phyloP scores from a whole-genome alignment of 805 yeast species.

The Wickerhamiella sergipiensis region DNA sequence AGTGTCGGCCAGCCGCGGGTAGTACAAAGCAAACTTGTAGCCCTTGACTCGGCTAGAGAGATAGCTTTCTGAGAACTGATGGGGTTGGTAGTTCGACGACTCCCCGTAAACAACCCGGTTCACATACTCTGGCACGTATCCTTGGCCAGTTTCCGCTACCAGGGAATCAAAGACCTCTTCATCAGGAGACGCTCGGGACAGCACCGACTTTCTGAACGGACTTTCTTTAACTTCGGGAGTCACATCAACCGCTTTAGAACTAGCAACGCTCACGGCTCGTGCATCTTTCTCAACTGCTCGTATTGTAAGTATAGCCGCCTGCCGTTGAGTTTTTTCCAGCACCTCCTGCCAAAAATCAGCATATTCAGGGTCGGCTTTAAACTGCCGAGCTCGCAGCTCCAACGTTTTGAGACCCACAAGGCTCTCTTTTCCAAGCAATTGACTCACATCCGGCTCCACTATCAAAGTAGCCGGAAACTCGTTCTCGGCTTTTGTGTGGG shows the following conservation, averaged over 20 bases:
- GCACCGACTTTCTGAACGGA: neutral
- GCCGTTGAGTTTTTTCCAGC: neutral
- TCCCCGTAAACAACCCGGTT: slow-evolving; percentile 4
- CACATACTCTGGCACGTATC: slow-evolving; percentile 2
- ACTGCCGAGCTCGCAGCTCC: neutral
- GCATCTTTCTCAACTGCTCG: neutral
- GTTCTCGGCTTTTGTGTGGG: neutral
- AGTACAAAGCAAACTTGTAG: slow-evolving; percentile 25
- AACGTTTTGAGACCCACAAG: neutral
- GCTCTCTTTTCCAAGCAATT: neutral
- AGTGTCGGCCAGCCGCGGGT: slow-evolving; percentile 22
- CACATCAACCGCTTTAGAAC: neutral
- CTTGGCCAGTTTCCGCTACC: neutral
- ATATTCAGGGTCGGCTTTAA: neutral
- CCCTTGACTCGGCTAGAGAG: slow-evolving; percentile 26
- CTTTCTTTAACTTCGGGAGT: neutral
- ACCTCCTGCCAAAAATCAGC: slow-evolving; percentile 1
- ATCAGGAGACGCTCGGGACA: neutral
- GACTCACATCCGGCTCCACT: neutral
- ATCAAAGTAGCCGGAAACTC: neutral
- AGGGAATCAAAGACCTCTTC: slow-evolving; percentile 5
- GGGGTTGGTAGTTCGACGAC: slow-evolving; percentile 3
- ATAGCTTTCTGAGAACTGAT: slow-evolving; percentile 12
- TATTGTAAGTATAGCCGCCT: neutral
- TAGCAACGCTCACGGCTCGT: too few species aligned